Evolutionary conservation across 2,329 filamentous ascomycete genomes (phyloP).

Genomic region (Ceratocystis cubensis): DNA sequence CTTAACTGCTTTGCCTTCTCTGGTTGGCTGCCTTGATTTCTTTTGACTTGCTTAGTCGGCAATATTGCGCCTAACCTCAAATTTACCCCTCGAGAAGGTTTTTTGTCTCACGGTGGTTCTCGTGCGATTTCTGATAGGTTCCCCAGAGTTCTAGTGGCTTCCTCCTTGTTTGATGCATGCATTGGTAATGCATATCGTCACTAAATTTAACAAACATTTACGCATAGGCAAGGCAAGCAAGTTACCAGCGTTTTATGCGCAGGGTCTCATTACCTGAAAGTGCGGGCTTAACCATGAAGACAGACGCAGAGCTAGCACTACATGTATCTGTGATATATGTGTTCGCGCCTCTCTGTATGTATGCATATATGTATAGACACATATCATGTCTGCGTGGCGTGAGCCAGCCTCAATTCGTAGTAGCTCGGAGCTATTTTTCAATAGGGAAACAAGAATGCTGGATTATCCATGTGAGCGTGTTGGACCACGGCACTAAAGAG

Average conservation of each 20-base stretch:
- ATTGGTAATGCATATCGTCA: neutral
- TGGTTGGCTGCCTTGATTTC: too few species aligned
- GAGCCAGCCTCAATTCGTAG: neutral
- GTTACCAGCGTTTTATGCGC: neutral
- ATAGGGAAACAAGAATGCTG: neutral
- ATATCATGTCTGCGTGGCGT: neutral
- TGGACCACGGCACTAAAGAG: too few species aligned
- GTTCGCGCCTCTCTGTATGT: neutral
- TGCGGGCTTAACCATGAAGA: neutral
- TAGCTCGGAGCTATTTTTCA: too few species aligned
- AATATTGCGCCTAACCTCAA: neutral
- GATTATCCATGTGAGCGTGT: too few species aligned
- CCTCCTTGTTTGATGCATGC: neutral
- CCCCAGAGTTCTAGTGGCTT: slow-evolving; percentile 7
- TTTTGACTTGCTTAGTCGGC: neutral
- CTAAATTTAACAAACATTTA: neutral
- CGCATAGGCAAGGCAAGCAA: neutral
- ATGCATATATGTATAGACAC: neutral
- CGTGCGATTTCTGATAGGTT: neutral
- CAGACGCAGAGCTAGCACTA: neutral
- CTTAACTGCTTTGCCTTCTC: neutral
- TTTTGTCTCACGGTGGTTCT: neutral
- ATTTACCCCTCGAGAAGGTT: neutral
- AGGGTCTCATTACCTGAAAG: neutral
- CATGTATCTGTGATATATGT: neutral